These are phyloP conservation scores for Metarhizium album DNA, from an alignment of 2,329 filamentous ascomycete genomes.

Conservation along the genomic window DNA sequence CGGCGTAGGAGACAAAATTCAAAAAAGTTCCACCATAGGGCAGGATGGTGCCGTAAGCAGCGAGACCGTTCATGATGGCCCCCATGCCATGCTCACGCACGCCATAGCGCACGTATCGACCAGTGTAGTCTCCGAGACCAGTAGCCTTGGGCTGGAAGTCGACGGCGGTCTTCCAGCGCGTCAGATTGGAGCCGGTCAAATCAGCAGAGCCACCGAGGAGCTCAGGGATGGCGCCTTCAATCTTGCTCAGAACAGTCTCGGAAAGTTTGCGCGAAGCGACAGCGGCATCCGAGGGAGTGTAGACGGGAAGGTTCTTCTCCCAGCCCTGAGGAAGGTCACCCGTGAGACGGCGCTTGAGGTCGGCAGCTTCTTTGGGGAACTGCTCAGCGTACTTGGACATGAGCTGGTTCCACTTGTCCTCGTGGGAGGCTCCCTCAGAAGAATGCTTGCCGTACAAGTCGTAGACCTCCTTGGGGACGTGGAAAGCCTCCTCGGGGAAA, in stretches of 20 bases:
- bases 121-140: constrained; percentile 78
- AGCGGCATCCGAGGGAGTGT: constrained; percentile 75
- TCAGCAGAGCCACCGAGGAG: constrained; percentile 94
- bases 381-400: constrained; percentile 75
- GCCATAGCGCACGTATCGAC: constrained; percentile 88
- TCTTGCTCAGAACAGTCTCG: constrained; percentile 82
- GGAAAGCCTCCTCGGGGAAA: constrained; percentile 88
- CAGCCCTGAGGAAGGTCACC: constrained; percentile 88
- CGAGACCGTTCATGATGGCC: constrained; percentile 87
- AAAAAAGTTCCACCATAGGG: constrained; percentile 95
- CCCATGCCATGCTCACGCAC: constrained; percentile 90
- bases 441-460: constrained; percentile 80
- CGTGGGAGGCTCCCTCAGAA: constrained; percentile 73
- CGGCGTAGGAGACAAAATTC: constrained; percentile 98
- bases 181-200: constrained; percentile 97
- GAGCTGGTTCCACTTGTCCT: constrained; percentile 92
- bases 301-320: constrained; percentile 87
- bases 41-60: constrained; percentile 90
- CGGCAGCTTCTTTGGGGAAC: constrained; percentile 67
- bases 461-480: constrained; percentile 89
- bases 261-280: constrained; percentile 93
- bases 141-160: constrained; percentile 91
- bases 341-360: constrained; percentile 69
- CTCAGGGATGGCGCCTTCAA: constrained; percentile 75
- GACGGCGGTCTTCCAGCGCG: constrained; percentile 89